Evolutionary conservation across 129 eudicot species (phyloP), one percentile per base, ranked within the genome.

Genomic region (Cynara cardunculus): DNA sequence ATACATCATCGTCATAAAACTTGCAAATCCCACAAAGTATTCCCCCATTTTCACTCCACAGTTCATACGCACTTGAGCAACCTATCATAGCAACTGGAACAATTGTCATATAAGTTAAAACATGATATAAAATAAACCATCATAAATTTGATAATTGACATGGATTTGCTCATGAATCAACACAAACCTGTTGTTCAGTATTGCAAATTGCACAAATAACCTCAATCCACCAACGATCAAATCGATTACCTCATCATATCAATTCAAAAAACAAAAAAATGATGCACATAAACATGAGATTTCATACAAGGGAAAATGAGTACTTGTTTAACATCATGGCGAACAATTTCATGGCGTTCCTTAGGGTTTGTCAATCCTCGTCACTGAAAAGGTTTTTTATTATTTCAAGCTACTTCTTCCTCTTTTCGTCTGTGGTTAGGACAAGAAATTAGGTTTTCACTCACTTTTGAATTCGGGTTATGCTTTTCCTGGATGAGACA

Each of bases 1-100:
- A 71, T 94, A 94, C 99, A 78, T 92, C 94, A 77, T 94, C 99
- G 62, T 94, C 99, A 26, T 86, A 94, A 83, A 94, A 94, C 73
- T 85, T 92, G 89, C 99, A 92, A 68, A 90, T 89, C 19, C 76
- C 79, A 78, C 99, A 94, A 59, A 94, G 78, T 92, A 94, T 77
- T 94, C 97, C 34, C 99, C 99, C 90, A 94, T 90, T 68, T 89
- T 94, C 81, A 92, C 87, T 13, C 97, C 97, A 25, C 99, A 94
- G 25, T 87, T 87, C 10, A 88, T 83, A 83, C 99, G 92, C 19
- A 92, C 74, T 6, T 88, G 87, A 41, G 96, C 87, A 78, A 85
- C 99, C 99, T 94, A 78, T 62, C 62, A 78, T 73, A 77, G 66
- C 34, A 81, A 82, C 71, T 78, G 8, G 34, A 71, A 35, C 0